phyloP scores from a whole-genome alignment of 495 filamentous ascomycete genomes.

The Melanomma pulvis-pyrius region DNA sequence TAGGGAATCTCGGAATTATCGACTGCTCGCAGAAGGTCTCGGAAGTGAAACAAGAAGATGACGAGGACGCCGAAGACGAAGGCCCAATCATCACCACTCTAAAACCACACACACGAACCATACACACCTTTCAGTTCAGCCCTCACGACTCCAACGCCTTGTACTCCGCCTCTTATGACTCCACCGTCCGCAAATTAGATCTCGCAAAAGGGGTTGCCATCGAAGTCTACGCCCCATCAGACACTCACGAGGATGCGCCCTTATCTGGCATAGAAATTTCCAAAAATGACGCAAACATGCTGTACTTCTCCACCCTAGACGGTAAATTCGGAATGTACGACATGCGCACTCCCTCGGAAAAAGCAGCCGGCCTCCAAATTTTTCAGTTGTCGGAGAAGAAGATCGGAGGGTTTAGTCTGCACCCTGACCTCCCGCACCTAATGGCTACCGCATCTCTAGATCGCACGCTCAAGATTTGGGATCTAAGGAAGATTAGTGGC shows the following conservation, averaged over 20 bases:
- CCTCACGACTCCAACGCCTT: constrained; percentile 68
- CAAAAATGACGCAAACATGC: constrained; percentile 64
- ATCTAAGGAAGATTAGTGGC: constrained; percentile 75
- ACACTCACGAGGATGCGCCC: constrained; percentile 68
- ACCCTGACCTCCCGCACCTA: constrained; percentile 76
- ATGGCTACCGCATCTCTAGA: constrained; percentile 92
- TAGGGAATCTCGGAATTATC: constrained; percentile 91
- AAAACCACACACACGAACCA: constrained; percentile 88
- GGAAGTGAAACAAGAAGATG: constrained; percentile 52
- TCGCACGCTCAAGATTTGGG: constrained; percentile 88
- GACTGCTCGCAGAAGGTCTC: constrained; percentile 76
- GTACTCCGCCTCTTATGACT: constrained; percentile 92
- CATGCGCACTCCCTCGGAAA: constrained; percentile 58
- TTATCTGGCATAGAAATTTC: constrained; percentile 83
- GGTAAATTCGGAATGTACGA: constrained; percentile 81
- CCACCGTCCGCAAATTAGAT: constrained; percentile 85
- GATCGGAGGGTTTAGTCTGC: constrained; percentile 88
- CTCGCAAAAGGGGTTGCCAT: constrained; percentile 74
- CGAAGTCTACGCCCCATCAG: constrained; percentile 75
- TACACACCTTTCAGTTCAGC: constrained; percentile 77
- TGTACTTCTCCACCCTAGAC: constrained; percentile 86
- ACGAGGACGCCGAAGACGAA: constrained; percentile 66
- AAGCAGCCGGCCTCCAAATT: constrained; percentile 57
- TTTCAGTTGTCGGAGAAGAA: constrained; percentile 90
- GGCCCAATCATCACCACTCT: constrained; percentile 80